Evolutionary conservation across 2,329 filamentous ascomycete species (phyloP).

Genomic region (Cladosporium sp.): DNA sequence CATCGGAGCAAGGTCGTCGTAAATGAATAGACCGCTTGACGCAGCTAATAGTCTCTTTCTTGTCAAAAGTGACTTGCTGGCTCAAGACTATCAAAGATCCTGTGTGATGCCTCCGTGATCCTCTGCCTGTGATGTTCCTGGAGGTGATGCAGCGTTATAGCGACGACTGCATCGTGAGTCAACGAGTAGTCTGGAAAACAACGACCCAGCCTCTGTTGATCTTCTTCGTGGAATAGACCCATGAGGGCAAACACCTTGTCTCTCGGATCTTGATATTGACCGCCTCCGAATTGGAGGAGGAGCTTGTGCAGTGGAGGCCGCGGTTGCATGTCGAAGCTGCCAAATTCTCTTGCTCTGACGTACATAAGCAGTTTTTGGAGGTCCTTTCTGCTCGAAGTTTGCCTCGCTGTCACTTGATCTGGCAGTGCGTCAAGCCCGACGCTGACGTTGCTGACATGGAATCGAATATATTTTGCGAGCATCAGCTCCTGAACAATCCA

Average conservation of each 20-base stretch:
- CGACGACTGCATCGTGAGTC: background rate
- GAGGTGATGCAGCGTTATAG: background rate
- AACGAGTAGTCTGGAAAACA: background rate
- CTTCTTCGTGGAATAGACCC: background rate
- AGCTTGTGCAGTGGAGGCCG: background rate
- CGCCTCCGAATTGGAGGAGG: background rate
- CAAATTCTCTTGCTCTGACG: background rate
- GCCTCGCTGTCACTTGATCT: background rate
- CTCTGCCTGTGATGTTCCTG: background rate
- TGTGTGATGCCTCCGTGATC: background rate
- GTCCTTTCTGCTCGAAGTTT: background rate
- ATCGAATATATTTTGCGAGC: background rate
- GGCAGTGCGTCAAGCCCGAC: background rate
- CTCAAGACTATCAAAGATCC: background rate
- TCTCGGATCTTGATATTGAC: background rate
- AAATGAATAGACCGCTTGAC: background rate
- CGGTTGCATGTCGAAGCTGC: background rate
- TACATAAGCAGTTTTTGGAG: background rate
- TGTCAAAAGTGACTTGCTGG: background rate
- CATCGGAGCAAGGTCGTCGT: background rate
- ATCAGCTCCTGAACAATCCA: background rate
- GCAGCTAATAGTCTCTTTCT: background rate
- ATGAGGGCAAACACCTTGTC: background rate
- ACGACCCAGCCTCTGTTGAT: background rate
- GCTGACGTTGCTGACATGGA: background rate